Conservation (phyloP, 805 yeast species). For the Debaryomyces tyrocola region DNA sequence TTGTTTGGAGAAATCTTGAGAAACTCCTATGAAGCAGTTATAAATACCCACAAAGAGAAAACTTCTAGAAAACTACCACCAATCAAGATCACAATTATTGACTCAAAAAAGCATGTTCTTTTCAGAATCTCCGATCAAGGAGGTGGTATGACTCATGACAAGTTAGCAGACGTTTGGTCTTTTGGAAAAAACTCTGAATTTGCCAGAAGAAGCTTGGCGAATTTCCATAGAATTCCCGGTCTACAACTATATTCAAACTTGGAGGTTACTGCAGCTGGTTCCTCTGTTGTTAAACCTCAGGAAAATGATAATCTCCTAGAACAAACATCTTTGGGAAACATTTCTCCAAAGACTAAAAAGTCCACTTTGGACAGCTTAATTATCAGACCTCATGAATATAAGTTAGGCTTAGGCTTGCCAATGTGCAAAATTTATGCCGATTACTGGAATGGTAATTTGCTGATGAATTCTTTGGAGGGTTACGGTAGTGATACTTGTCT, state of each 20-base stretch:
- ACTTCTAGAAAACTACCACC: slow-evolving; percentile 56
- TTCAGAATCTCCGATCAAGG: slow-evolving; percentile 88
- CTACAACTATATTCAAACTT: slow-evolving; percentile 44
- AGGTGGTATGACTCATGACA: slow-evolving; percentile 72
- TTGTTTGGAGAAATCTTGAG: slow-evolving; percentile 84
- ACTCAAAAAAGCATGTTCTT: slow-evolving; percentile 63
- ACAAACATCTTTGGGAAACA: slow-evolving; percentile 44
- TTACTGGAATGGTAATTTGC: slow-evolving; percentile 92
- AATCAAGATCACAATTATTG: slow-evolving; percentile 71
- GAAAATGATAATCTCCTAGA: slow-evolving; percentile 8
- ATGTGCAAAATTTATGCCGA: slow-evolving; percentile 92
- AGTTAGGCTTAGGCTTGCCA: slow-evolving; percentile 86
- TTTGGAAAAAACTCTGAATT: slow-evolving; percentile 71
- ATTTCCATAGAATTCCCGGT: slow-evolving; percentile 72
- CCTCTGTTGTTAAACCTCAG: slow-evolving; percentile 29
- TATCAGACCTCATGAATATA: slow-evolving; percentile 70
- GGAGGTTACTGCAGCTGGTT: slow-evolving; percentile 41
- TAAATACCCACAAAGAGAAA: slow-evolving; percentile 34
- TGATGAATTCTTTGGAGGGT: slow-evolving; percentile 82
- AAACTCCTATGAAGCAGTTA: slow-evolving; percentile 82
- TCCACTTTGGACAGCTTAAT: slow-evolving; percentile 66
- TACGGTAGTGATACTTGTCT: slow-evolving; percentile 89
- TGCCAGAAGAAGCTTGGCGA: slow-evolving; percentile 58
- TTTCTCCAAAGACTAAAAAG: slow-evolving; percentile 29
- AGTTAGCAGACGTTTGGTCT: slow-evolving; percentile 74